Percentiles rank a stretch among this genome's conserved stretches.
Conservation (phyloP, 164 flowering plant species). For the Echeveria elegans region DNA sequence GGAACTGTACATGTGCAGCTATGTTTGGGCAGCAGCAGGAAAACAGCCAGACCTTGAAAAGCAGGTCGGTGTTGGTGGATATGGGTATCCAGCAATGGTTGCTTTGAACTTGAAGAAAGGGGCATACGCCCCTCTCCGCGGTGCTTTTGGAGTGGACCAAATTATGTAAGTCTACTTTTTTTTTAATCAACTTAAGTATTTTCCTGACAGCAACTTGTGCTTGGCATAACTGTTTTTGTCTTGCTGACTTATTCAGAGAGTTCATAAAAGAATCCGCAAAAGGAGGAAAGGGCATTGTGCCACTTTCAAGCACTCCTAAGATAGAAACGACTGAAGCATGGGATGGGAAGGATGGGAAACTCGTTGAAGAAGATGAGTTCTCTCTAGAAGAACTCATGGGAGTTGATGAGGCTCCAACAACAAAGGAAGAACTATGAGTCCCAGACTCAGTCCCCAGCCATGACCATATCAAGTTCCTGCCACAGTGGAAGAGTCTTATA, state of each 20-base stretch:
- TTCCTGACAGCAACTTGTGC: neutral
- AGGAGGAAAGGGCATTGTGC: slow-evolving; percentile 88
- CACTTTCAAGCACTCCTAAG: slow-evolving; percentile 42
- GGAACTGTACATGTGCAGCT: slow-evolving; percentile 41
- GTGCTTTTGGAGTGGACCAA: slow-evolving; percentile 82
- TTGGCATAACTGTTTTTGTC: neutral
- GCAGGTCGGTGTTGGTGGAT: slow-evolving; percentile 92
- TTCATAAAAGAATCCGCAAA: slow-evolving; percentile 81
- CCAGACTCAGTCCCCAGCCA: neutral
- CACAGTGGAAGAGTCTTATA: neutral
- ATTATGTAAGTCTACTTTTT: slow-evolving; percentile 41
- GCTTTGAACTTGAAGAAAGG: slow-evolving; percentile 84
- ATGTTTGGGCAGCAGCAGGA: slow-evolving; percentile 89
- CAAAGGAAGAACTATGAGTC: slow-evolving; percentile 45
- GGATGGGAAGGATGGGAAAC: slow-evolving; percentile 95
- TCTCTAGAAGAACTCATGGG: slow-evolving; percentile 99
- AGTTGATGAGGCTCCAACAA: slow-evolving; percentile 41
- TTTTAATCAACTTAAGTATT: neutral
- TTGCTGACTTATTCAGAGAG: slow-evolving; percentile 41
- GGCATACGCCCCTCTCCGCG: slow-evolving; percentile 79
- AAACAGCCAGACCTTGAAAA: slow-evolving; percentile 89
- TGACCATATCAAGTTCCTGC: neutral
- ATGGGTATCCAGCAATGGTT: slow-evolving; percentile 93
- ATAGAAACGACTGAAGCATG: slow-evolving; percentile 69
- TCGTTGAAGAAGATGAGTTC: slow-evolving; percentile 91